phyloP scores from a whole-genome alignment of 495 filamentous ascomycete species.

The Pyrenopolyporus hunteri region DNA sequence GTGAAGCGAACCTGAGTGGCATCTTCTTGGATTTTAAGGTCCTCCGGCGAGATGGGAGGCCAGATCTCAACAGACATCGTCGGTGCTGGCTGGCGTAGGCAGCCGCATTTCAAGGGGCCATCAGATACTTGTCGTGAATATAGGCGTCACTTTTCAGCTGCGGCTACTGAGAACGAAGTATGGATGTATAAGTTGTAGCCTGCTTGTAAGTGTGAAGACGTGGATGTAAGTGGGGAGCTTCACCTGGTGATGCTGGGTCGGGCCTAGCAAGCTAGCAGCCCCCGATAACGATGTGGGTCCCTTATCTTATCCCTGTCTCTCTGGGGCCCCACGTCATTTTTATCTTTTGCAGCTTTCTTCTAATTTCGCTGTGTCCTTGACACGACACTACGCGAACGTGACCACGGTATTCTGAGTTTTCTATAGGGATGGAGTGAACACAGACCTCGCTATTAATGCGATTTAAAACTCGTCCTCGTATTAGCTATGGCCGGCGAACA shows the following conservation, averaged over 20 bases:
- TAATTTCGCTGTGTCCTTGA: not conserved
- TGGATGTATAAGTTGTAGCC: conserved; percentile 9
- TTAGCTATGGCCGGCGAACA: conserved; percentile 13
- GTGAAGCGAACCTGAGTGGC: conserved; percentile 64
- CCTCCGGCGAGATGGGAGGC: conserved; percentile 69
- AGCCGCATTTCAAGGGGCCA: conserved; percentile 43
- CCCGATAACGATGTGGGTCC: conserved; percentile 11
- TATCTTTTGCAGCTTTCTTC: not conserved
- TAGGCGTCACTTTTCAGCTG: conserved; percentile 1
- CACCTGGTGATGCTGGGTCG: conserved; percentile 9
- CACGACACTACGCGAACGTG: not conserved
- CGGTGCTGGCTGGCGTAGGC: conserved; percentile 36
- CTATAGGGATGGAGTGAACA: not conserved
- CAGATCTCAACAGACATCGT: conserved; percentile 79
- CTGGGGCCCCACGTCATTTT: conserved; percentile 22
- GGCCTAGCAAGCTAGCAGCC: conserved; percentile 2
- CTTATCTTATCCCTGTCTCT: conserved; percentile 3
- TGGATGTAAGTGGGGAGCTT: conserved; percentile 29
- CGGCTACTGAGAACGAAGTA: not conserved
- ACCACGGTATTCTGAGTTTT: not conserved
- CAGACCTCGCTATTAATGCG: no score
- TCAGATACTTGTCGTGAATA: conserved; percentile 16
- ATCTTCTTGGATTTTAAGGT: conserved; percentile 70
- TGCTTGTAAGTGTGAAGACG: not conserved
- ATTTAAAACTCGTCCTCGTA: no score